Evolutionary conservation across 257 asterid genomes (phyloP).

Genomic region (Sherardia arvensis): DNA sequence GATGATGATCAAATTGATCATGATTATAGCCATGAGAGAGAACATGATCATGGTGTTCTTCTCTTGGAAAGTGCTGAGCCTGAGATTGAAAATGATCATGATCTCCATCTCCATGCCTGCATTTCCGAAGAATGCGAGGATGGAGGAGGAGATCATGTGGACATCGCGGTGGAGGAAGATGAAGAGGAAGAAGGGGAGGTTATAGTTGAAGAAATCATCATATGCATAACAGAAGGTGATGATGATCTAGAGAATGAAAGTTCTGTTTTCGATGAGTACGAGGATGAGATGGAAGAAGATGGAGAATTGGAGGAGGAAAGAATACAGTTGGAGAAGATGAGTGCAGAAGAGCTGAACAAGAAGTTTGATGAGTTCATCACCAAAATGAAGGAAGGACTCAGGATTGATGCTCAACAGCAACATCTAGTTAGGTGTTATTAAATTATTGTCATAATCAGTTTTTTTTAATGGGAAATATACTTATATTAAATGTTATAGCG

Average conservation of each 20-base stretch:
- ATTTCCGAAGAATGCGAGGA: not conserved
- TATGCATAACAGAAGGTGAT: not conserved
- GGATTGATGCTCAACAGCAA: conserved; percentile 27
- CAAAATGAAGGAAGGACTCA: conserved; percentile 30
- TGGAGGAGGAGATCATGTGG: not conserved
- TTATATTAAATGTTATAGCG: too few species aligned
- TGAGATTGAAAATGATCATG: not conserved
- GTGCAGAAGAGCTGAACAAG: conserved; percentile 29
- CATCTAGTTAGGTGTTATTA: conserved; percentile 1
- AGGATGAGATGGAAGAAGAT: conserved; percentile 1
- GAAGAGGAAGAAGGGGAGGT: not conserved
- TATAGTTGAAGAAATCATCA: not conserved
- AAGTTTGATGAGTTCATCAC: conserved; percentile 34
- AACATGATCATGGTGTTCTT: not conserved
- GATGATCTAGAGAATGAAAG: not conserved
- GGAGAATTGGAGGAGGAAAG: conserved; percentile 4
- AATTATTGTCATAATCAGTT: not conserved
- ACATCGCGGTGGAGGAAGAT: not conserved
- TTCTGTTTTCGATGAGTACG: conserved; percentile 1
- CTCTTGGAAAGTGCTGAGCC: not conserved
- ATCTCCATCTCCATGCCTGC: not conserved
- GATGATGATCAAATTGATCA: conserved; percentile 14
- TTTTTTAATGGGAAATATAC: too few species aligned
- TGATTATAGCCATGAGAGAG: not conserved
- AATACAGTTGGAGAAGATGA: conserved; percentile 13